A percentile compares a stretch with the other conserved stretches of the same genome.
Conservation (phyloP, 805 yeast genomes). For the Sugiyamaella smithiae region DNA sequence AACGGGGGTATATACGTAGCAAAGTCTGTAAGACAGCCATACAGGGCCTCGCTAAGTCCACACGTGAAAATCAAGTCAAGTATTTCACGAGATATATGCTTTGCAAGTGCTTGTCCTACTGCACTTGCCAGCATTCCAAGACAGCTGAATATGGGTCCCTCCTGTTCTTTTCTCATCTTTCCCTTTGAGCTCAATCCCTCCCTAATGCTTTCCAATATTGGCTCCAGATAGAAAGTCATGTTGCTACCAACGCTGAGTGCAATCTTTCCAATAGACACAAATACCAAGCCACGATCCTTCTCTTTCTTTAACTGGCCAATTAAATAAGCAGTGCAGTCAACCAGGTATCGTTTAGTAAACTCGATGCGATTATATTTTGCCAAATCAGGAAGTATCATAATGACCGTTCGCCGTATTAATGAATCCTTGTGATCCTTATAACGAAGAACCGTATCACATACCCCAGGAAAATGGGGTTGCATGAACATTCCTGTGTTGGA, state of each 20-base stretch:
- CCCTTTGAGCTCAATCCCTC: slow-evolving; percentile 68
- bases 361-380: slow-evolving; percentile 72
- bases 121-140: slow-evolving; percentile 82
- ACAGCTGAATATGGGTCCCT: slow-evolving; percentile 84
- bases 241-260: slow-evolving; percentile 74
- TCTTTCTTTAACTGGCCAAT: slow-evolving; percentile 72
- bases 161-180: slow-evolving; percentile 66
- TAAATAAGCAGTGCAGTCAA: slow-evolving; percentile 71
- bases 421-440: slow-evolving; percentile 76
- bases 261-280: slow-evolving; percentile 80
- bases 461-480: slow-evolving; percentile 66
- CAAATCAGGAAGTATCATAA: slow-evolving; percentile 74
- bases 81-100: slow-evolving; percentile 78
- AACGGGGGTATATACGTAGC: slow-evolving; percentile 76
- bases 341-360: slow-evolving; percentile 79
- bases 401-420: slow-evolving; percentile 79
- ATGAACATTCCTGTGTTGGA: slow-evolving; percentile 69
- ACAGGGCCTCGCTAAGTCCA: slow-evolving; percentile 79
- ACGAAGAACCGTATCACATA: slow-evolving; percentile 68
- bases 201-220: slow-evolving; percentile 76
- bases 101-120: slow-evolving; percentile 89
- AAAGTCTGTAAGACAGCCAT: slow-evolving; percentile 65
- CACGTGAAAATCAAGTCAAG: slow-evolving; percentile 77
- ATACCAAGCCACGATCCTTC: slow-evolving; percentile 72
- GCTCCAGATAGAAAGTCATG: slow-evolving; percentile 83